Evolutionary conservation across 73 alveolate genomes (phyloP), one percentile per base, ranked within the genome.

Genomic region (Paramecium caudatum): DNA sequence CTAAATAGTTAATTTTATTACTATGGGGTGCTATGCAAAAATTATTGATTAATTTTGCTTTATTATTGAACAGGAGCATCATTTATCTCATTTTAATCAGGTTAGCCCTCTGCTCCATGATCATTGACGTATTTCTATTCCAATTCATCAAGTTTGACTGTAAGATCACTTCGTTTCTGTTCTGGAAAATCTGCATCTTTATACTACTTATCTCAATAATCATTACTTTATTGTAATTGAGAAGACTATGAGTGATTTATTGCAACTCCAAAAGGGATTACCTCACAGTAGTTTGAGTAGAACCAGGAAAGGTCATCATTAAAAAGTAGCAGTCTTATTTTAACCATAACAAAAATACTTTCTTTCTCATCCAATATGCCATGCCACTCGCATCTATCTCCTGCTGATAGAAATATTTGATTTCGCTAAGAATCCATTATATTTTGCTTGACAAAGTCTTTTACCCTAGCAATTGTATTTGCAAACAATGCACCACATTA

Each of bases 301-400:
- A 65, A 25, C 83, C 83, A 3, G 83, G 83, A 13, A 65, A 65
- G 34, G 83, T 36, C 83, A 65, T 65, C 47, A 65, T 33, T 12
- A 65, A 30, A 65, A 65, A 65, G 34, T 65, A 65, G 39, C 83
- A 65, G 49, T 65, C 83, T 65, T n/a, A 33, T 25, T 3, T 33
- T 65, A 13, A 33, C 17, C 7, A 65, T 32, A 32, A n/a, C 27
- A 25, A 32, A 16, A 1, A 33, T 33, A 65, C 83, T 65, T 32
- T 36, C 34, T 5, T 5, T 30, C 34, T 65, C 83, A 34, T 65
- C 83, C 39, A 65, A 36, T 33, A 65, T 65, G 32, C 83, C 83
- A 65, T 65, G 83, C 83, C 83, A 65, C n/a, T 65, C 83, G 34
- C 83, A 65, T 65, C 49, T 65, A 4, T 3, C 12, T 65, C 83